phyloP scores from a whole-genome alignment of 306 rosid species.

The Cucurbita pepo region DNA sequence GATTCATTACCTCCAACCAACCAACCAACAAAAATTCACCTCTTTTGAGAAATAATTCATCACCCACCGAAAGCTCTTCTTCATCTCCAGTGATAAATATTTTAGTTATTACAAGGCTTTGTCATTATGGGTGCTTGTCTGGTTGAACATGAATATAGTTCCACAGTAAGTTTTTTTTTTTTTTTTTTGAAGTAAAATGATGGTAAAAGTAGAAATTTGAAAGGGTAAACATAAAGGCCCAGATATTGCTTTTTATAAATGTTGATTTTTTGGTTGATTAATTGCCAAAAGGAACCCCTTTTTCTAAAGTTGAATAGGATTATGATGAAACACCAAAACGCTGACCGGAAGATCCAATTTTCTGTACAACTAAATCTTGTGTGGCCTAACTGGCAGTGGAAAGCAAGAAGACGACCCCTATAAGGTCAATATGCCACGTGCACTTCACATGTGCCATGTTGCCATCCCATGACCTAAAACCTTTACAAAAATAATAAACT shows the following conservation, averaged over 20 bases:
- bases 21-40: neutral
- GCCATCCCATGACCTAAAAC: neutral
- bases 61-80: slow-evolving; percentile 1
- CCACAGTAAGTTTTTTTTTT: too few relatives aligned
- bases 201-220: neutral
- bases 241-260: neutral
- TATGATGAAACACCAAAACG: neutral
- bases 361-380: neutral
- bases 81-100: neutral
- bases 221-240: neutral
- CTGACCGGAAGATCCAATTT: neutral
- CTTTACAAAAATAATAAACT: neutral
- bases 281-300: neutral
- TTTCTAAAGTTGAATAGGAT: neutral
- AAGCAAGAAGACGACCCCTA: neutral
- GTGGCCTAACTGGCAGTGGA: neutral
- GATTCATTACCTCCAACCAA: neutral
- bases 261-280: neutral
- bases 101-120: too few relatives aligned
- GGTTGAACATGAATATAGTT: too few relatives aligned
- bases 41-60: neutral
- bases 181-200: too few relatives aligned
- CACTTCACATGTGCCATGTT: neutral
- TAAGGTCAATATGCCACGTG: neutral
- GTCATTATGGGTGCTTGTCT: too few relatives aligned